Evolutionary conservation across 2,329 filamentous ascomycete species (phyloP).

Genomic region (Pestalotiopsis fici): DNA sequence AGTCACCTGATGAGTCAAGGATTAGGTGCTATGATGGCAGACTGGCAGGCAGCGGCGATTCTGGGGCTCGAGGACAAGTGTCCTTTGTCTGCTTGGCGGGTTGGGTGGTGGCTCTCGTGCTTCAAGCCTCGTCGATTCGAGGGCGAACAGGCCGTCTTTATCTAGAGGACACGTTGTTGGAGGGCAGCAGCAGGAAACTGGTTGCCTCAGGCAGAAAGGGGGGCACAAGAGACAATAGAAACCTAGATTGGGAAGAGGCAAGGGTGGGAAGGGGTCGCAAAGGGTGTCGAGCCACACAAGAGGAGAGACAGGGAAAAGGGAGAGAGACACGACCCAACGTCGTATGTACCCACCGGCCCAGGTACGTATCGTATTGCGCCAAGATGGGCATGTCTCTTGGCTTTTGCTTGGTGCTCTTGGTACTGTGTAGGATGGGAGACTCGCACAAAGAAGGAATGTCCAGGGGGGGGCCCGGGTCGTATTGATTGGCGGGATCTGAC

Average conservation of each 20-base stretch:
- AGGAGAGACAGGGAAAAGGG: background rate
- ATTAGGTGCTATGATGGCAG: background rate
- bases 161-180: slow-evolving; percentile 25
- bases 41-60: slow-evolving; percentile 9
- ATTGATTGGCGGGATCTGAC: slow-evolving; percentile 11
- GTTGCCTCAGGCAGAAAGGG: slow-evolving; percentile 6
- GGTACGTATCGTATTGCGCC: background rate
- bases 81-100: slow-evolving; percentile 3
- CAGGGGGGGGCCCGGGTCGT: background rate
- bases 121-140: slow-evolving; percentile 2
- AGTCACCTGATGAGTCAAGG: slow-evolving; percentile 20
- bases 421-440: background rate
- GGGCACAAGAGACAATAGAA: background rate
- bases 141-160: slow-evolving; percentile 15
- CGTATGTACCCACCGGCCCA: background rate
- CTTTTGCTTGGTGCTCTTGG: too few species aligned
- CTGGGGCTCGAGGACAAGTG: slow-evolving; percentile 12
- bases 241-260: background rate
- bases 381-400: too few species aligned
- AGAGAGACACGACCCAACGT: background rate
- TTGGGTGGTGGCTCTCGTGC: background rate
- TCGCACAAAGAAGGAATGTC: slow-evolving; percentile 8
- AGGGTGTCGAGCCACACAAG: background rate
- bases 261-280: background rate
- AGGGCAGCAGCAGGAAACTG: background rate